phyloP scores from a whole-genome alignment of 1,284 basidiomycete genomes.

The Chondrostereum purpureum region DNA sequence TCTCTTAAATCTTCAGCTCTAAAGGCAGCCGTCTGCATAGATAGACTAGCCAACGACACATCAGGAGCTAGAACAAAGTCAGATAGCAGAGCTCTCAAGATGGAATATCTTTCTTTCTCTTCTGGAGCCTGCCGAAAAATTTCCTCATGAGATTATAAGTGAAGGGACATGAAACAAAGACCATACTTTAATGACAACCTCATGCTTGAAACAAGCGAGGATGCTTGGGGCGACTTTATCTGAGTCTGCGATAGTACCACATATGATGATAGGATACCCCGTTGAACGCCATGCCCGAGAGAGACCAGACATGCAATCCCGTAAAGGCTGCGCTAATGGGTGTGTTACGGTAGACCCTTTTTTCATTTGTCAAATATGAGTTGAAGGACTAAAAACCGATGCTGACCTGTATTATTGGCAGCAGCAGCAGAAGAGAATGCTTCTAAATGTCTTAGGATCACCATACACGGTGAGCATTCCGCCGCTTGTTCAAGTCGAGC shows the following conservation, averaged over 20 bases:
- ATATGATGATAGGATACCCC: conserved; percentile 64
- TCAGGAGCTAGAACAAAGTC: conserved; percentile 61
- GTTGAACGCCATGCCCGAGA: conserved; percentile 49
- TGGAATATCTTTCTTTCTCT: conserved; percentile 66
- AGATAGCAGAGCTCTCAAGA: conserved; percentile 49
- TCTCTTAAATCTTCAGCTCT: conserved; percentile 80
- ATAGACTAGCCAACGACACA: conserved; percentile 67
- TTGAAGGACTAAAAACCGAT: not conserved
- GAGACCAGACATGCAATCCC: conserved; percentile 59
- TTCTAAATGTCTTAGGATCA: conserved; percentile 82
- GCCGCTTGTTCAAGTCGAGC: conserved; percentile 78
- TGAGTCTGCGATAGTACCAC: conserved; percentile 72
- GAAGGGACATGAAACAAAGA: no score
- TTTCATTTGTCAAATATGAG: not conserved
- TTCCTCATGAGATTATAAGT: no score
- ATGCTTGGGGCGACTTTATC: conserved; percentile 65
- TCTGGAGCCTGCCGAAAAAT: conserved; percentile 61
- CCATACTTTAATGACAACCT: conserved; percentile 70
- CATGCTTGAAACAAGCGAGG: conserved; percentile 82
- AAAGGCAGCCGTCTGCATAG: conserved; percentile 89
- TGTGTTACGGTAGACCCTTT: conserved; percentile 41
- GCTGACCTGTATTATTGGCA: not conserved
- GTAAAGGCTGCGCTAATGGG: conserved; percentile 51
- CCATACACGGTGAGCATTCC: conserved; percentile 79
- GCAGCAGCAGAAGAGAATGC: conserved; percentile 67